Conservation (phyloP, 1,139 yeast species). For the Suhomyces bribrorum region DNA sequence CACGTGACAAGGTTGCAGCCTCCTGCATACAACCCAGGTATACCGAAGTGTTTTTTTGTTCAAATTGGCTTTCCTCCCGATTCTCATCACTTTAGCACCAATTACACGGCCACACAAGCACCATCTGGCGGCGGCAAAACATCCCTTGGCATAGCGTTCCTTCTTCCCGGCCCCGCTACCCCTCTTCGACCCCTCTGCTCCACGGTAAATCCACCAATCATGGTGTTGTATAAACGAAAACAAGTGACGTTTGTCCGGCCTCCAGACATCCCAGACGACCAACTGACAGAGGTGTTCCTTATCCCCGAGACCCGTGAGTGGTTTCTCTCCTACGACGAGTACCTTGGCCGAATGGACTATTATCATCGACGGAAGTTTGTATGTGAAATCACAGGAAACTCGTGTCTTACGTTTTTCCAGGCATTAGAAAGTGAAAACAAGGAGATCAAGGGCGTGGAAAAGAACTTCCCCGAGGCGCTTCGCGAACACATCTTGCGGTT, state of each 20-base stretch:
- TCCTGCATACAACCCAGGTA: neutral
- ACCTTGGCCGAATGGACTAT: conserved; percentile 67
- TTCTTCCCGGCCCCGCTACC: too few species aligned
- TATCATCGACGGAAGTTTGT: conserved; percentile 78
- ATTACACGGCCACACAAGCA: neutral
- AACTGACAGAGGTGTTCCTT: conserved; percentile 63
- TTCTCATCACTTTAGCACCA: neutral
- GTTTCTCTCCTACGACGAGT: conserved; percentile 76
- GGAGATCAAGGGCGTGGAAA: conserved; percentile 72
- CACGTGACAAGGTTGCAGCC: neutral
- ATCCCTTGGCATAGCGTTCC: too few species aligned
- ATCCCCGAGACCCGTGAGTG: conserved; percentile 88
- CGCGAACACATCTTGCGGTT: conserved; percentile 87
- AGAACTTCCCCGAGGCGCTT: conserved; percentile 84
- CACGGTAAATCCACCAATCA: conserved; percentile 11
- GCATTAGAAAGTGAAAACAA: conserved; percentile 75
- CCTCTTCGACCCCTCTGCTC: too few species aligned
- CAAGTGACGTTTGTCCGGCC: conserved; percentile 62
- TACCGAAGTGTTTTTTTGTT: neutral
- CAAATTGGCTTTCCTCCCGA: neutral
- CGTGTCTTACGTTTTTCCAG: conserved; percentile 86
- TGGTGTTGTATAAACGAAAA: conserved; percentile 75
- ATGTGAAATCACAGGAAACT: conserved; percentile 94
- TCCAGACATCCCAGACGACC: conserved; percentile 54
- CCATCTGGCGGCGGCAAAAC: neutral